Evolutionary conservation across 495 filamentous ascomycete species (phyloP).

Genomic region (Hypoxylon subgilvum): DNA sequence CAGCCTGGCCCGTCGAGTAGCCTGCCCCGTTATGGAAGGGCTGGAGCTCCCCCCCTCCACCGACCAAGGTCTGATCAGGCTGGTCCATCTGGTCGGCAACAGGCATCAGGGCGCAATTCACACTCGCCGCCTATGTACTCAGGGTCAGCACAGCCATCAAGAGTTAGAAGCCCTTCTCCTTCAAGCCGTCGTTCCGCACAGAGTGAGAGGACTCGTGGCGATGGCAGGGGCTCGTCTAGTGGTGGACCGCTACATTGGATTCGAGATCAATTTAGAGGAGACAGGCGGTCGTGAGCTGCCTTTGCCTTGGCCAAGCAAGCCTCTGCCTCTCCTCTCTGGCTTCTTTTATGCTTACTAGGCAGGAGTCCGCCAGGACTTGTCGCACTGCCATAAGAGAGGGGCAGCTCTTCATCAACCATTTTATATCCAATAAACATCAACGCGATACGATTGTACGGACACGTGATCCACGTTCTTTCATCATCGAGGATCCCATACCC

Average conservation of each 20-base stretch:
- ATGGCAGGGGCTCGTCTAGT: constrained; percentile 29
- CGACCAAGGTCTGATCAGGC: constrained; percentile 27
- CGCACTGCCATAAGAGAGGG: background rate
- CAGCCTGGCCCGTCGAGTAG: constrained; percentile 7
- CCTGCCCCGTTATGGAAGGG: constrained; percentile 19
- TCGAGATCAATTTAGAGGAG: constrained; percentile 45
- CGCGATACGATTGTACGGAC: constrained; percentile 10
- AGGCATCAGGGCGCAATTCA: constrained; percentile 17
- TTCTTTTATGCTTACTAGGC: background rate
- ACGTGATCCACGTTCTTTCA: constrained; percentile 19
- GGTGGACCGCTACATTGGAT: constrained; percentile 48
- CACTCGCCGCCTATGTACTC: constrained; percentile 27
- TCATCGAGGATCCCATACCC: background rate
- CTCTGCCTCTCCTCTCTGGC: background rate
- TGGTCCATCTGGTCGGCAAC: constrained; percentile 10
- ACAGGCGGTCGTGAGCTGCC: constrained; percentile 23
- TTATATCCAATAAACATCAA: background rate
- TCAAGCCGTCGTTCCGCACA: constrained; percentile 29
- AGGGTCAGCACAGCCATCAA: constrained; percentile 17
- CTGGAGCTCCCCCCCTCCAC: constrained; percentile 1
- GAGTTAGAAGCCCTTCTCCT: constrained; percentile 40
- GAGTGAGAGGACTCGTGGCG: constrained; percentile 33
- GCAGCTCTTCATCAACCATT: background rate
- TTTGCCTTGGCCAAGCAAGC: background rate
- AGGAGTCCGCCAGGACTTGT: background rate